phyloP scores from a whole-genome alignment of 768 basidiomycete species.

The Rhodotorula diobovata region DNA sequence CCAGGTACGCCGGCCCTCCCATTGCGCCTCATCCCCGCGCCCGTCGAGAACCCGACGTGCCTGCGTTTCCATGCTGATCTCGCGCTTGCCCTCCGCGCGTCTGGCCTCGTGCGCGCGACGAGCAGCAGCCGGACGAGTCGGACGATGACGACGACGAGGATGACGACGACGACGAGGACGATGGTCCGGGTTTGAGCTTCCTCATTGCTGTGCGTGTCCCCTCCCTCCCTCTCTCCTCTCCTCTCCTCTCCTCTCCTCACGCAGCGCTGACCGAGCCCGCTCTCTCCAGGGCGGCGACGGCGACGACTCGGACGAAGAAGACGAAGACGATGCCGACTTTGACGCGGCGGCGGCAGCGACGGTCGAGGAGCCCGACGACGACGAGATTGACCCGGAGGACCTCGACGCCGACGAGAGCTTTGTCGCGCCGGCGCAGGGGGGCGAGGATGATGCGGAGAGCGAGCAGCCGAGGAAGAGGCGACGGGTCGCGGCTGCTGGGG shows the following conservation, averaged over 20 bases:
- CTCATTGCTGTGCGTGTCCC: constrained; percentile 18
- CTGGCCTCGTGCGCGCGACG: background rate
- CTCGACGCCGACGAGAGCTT: constrained; percentile 22
- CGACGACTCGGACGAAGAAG: constrained; percentile 31
- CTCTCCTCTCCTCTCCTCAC: background rate
- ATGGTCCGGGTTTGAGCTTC: constrained; percentile 33
- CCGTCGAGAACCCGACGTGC: background rate
- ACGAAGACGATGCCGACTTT: constrained; percentile 28
- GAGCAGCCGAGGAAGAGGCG: constrained; percentile 26
- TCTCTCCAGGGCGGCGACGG: constrained; percentile 1
- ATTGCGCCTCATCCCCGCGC: background rate
- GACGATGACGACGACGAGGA: constrained; percentile 11
- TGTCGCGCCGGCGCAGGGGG: constrained; percentile 2
- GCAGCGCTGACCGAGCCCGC: background rate
- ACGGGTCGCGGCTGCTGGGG: background rate
- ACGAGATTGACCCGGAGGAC: constrained; percentile 25
- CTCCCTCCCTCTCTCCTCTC: background rate
- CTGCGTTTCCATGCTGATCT: background rate
- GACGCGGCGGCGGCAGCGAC: constrained; percentile 17
- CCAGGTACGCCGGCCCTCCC: background rate
- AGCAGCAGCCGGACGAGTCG: constrained; percentile 18
- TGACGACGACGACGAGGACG: constrained; percentile 31
- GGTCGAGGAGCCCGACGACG: constrained; percentile 38
- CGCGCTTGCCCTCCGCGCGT: too few species aligned
- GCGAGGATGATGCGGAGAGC: constrained; percentile 8